These are phyloP conservation scores for Sporisorium scitamineum DNA, from an alignment of 1,284 basidiomycete species.

Conservation along the genomic window DNA sequence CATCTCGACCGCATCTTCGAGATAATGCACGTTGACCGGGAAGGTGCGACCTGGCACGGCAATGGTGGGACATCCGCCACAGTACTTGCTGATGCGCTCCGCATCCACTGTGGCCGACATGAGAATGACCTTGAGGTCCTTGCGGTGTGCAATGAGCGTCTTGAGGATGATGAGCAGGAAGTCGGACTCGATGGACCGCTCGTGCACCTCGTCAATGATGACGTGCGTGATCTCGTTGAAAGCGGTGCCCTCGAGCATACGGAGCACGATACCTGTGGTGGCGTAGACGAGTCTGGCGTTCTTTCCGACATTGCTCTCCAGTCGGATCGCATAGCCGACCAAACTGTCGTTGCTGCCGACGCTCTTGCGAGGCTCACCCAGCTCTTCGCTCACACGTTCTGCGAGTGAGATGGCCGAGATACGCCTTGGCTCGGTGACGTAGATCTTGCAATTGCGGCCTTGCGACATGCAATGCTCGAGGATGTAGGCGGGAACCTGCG, in stretches of 20 bases:
- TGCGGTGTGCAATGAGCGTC: constrained; percentile 82
- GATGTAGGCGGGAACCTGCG: constrained; percentile 94
- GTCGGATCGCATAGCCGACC: constrained; percentile 93
- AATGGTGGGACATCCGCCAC: constrained; percentile 84
- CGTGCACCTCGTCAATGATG: constrained; percentile 89
- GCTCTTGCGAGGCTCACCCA: constrained; percentile 85
- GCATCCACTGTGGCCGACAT: constrained; percentile 98
- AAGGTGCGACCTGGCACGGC: constrained; percentile 93
- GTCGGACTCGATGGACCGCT: constrained; percentile 96
- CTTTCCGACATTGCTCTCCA: constrained; percentile 80
- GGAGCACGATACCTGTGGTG: constrained; percentile 94
- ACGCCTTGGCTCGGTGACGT: constrained; percentile 93
- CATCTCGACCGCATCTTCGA: constrained; percentile 92
- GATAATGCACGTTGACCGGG: constrained; percentile 86
- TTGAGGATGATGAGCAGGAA: constrained; percentile 96
- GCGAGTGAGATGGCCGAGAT: constrained; percentile 98
- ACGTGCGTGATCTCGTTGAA: constrained; percentile 96
- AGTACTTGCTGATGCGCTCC: constrained; percentile 92
- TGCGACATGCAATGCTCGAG: constrained; percentile 87
- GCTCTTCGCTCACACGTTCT: constrained; percentile 91
- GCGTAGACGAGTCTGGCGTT: constrained; percentile 71
- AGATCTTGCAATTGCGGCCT: constrained; percentile 89
- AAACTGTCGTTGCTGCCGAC: constrained; percentile 84
- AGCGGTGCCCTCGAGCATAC: constrained; percentile 91
- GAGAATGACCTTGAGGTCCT: constrained; percentile 89